Conservation (phyloP, 192 early-diverging fungal genomes). For the Podochytrium sp. region DNA sequence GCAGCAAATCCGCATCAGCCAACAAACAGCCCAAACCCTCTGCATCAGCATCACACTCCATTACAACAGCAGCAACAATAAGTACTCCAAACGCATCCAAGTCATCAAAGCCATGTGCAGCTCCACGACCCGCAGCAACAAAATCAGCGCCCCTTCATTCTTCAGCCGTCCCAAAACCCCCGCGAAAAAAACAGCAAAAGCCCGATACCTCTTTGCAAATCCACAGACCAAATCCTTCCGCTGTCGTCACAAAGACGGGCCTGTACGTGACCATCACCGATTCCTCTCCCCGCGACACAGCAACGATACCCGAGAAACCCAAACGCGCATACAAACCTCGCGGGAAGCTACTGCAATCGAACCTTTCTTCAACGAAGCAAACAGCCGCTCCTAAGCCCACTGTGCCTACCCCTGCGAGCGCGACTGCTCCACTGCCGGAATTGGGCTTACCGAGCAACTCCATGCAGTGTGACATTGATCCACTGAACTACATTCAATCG, state of each 20-base stretch:
- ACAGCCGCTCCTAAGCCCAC: too few relatives aligned
- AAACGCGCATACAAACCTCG: background rate
- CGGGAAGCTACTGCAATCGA: background rate
- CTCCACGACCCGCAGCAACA: background rate
- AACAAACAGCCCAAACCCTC: background rate
- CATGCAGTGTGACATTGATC: background rate
- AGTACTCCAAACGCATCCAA: too few relatives aligned
- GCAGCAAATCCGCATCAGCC: background rate
- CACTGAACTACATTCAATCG: background rate
- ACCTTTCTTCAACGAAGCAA: too few relatives aligned
- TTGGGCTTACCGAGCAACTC: too few relatives aligned
- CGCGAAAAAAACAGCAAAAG: background rate
- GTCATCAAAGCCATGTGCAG: background rate
- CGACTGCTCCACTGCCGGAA: too few relatives aligned
- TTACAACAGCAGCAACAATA: background rate
- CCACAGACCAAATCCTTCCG: background rate
- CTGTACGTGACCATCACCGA: conserved; percentile 26
- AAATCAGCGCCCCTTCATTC: background rate
- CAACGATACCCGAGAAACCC: background rate
- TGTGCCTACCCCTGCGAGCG: too few relatives aligned
- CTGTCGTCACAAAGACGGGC: conserved; percentile 23
- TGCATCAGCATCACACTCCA: background rate
- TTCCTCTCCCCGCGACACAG: background rate
- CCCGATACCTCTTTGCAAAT: background rate
- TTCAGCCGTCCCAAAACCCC: background rate